phyloP scores from a whole-genome alignment of 2,329 filamentous ascomycete species.

The Penicillium rolfsii region DNA sequence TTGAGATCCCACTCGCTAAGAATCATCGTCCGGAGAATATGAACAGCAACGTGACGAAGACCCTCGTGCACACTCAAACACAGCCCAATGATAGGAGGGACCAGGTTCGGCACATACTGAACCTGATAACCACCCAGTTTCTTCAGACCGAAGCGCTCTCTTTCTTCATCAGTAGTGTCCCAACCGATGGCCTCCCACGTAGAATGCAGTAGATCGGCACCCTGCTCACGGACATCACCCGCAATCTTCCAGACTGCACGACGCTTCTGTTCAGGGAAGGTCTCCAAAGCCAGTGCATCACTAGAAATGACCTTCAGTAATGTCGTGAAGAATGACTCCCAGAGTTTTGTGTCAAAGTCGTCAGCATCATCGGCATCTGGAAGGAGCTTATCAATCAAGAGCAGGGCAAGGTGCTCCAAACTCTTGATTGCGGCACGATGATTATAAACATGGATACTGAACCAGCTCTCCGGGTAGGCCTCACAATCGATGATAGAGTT shows the following conservation, averaged over 20 bases:
- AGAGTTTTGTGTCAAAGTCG: constrained; percentile 87
- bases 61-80: constrained; percentile 96
- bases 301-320: constrained; percentile 88
- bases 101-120: constrained; percentile 91
- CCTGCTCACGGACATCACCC: constrained; percentile 89
- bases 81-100: constrained; percentile 88
- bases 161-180: constrained; percentile 84
- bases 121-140: constrained; percentile 97
- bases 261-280: constrained; percentile 94
- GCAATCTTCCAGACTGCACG: constrained; percentile 98
- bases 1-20: constrained; percentile 97
- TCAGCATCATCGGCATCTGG: constrained; percentile 91
- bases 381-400: constrained; percentile 80
- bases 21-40: constrained; percentile 96
- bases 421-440: constrained; percentile 87
- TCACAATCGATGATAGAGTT: constrained; percentile 88
- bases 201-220: constrained; percentile 78
- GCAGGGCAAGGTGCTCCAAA: constrained; percentile 77
- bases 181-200: constrained; percentile 97
- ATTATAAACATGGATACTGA: constrained; percentile 91
- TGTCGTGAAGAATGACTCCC: constrained; percentile 90
- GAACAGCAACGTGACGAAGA: constrained; percentile 83
- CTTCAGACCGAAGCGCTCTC: constrained; percentile 72
- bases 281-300: constrained; percentile 85
- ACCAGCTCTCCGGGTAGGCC: constrained; percentile 85